Evolutionary conservation across 1,284 basidiomycete genomes (phyloP).

Genomic region (Marasmius oreades): DNA sequence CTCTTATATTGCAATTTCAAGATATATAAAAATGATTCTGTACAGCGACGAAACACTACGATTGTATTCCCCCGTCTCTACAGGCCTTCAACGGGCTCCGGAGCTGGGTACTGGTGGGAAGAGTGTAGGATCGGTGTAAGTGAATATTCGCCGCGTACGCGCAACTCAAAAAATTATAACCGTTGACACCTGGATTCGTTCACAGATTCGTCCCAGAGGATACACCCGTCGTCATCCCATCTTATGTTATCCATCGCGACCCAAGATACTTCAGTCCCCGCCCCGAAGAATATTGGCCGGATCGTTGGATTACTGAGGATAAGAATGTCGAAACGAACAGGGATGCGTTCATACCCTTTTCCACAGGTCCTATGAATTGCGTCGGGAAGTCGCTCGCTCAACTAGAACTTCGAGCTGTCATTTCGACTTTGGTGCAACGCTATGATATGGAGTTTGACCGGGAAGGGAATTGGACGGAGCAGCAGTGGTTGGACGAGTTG

Average conservation of each 20-base stretch:
- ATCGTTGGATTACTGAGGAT: constrained; percentile 33
- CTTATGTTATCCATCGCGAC: constrained; percentile 37
- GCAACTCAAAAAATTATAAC: too few species aligned
- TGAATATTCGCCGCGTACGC: too few species aligned
- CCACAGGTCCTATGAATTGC: constrained; percentile 31
- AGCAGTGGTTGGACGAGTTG: constrained; percentile 24
- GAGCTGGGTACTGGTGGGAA: constrained; percentile 4
- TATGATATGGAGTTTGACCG: constrained; percentile 27
- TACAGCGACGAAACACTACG: constrained; percentile 10
- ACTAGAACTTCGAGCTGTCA: constrained; percentile 26
- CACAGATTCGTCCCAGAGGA: constrained; percentile 37
- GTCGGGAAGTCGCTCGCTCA: constrained; percentile 30
- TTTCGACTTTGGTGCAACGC: constrained; percentile 25
- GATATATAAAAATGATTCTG: too few species aligned
- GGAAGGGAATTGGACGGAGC: constrained; percentile 22
- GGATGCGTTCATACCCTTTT: constrained; percentile 31
- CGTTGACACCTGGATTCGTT: too few species aligned
- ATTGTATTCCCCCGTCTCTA: constrained; percentile 7
- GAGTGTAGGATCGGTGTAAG: constrained; percentile 5
- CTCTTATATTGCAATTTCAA: not conserved
- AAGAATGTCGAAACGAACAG: constrained; percentile 19
- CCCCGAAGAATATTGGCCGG: constrained; percentile 38
- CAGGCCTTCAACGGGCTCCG: constrained; percentile 5
- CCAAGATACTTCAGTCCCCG: constrained; percentile 37
- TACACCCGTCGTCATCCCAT: constrained; percentile 34